Conservation (phyloP, 1,284 basidiomycete genomes). For the Tylopilus sp. region DNA sequence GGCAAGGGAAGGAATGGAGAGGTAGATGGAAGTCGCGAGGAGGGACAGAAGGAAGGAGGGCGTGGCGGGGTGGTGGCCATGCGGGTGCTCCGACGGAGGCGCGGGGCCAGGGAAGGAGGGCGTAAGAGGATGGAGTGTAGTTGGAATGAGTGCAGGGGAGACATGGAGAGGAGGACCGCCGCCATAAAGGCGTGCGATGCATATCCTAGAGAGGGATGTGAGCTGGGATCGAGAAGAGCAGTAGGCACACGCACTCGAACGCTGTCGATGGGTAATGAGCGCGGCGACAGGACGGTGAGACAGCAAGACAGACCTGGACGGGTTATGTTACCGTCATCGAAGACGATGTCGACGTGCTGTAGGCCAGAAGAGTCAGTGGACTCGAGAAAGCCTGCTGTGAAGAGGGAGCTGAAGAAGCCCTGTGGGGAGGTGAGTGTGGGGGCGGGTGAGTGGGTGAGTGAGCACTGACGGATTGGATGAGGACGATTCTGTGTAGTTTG, state of each 20-base stretch:
- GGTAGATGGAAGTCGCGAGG: slow-evolving; percentile 81
- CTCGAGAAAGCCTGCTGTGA: slow-evolving; percentile 78
- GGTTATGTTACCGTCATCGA: slow-evolving; percentile 86
- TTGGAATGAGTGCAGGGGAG: slow-evolving; percentile 63
- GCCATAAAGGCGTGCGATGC: slow-evolving; percentile 79
- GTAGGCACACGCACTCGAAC: slow-evolving; percentile 51
- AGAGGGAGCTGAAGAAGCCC: slow-evolving; percentile 85
- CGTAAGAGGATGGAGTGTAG: slow-evolving; percentile 64
- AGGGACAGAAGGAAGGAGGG: slow-evolving; percentile 84
- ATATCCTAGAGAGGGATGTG: slow-evolving; percentile 53
- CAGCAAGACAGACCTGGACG: slow-evolving; percentile 56
- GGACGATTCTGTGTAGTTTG: slow-evolving; percentile 75
- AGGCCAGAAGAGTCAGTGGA: slow-evolving; percentile 38
- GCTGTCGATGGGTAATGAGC: slow-evolving; percentile 37
- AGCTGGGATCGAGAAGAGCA: not conserved
- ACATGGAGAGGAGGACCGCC: slow-evolving; percentile 76
- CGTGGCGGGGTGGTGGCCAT: slow-evolving; percentile 66
- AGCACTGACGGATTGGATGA: slow-evolving; percentile 70
- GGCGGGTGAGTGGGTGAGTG: not conserved
- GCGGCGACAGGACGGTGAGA: not conserved
- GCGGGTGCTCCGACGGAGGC: slow-evolving; percentile 37
- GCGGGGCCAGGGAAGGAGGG: slow-evolving; percentile 49
- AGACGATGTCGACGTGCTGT: slow-evolving; percentile 61
- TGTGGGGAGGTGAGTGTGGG: slow-evolving; percentile 24
- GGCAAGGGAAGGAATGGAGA: slow-evolving; percentile 77